phyloP scores from a whole-genome alignment of 2,329 filamentous ascomycete species.

The Lachnellula occidentalis region DNA sequence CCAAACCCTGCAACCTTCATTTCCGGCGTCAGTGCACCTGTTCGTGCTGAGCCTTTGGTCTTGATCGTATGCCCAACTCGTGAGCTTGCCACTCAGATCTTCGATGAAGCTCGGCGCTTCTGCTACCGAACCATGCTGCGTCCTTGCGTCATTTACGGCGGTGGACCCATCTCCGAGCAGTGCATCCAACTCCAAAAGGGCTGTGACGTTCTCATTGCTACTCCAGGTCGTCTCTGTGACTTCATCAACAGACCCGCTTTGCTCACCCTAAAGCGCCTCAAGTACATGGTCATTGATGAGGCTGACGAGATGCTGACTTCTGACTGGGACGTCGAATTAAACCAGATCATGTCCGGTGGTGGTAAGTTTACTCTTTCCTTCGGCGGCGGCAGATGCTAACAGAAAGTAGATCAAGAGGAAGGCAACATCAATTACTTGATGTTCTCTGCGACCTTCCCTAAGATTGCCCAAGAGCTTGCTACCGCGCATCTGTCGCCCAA shows the following conservation, averaged over 20 bases:
- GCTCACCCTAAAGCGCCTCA: constrained; percentile 69
- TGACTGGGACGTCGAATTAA: constrained; percentile 74
- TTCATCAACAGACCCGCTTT: constrained; percentile 69
- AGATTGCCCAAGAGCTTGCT: constrained; percentile 69
- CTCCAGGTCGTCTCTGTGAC: constrained; percentile 79
- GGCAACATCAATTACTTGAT: constrained; percentile 68
- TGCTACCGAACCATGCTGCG: constrained; percentile 95
- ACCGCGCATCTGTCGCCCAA: constrained; percentile 68
- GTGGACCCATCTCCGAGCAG: constrained; percentile 66
- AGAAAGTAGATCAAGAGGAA: constrained; percentile 63
- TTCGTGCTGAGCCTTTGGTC: constrained; percentile 81
- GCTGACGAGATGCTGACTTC: constrained; percentile 84
- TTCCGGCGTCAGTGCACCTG: constrained; percentile 38
- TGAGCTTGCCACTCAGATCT: constrained; percentile 90
- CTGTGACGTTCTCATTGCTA: constrained; percentile 84
- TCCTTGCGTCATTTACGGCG: constrained; percentile 85
- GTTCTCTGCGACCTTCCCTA: constrained; percentile 94
- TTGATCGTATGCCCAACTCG: constrained; percentile 81
- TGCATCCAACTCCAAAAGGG: constrained; percentile 69
- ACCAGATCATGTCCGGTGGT: constrained; percentile 71
- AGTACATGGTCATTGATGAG: constrained; percentile 83
- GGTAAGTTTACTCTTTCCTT: constrained; percentile 50
- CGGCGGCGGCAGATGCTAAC: constrained; percentile 5
- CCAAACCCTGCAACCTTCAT: constrained; percentile 58
- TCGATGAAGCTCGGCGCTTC: constrained; percentile 85